phyloP scores from a whole-genome alignment of 768 basidiomycete genomes.

The Gyrodon lividus region DNA sequence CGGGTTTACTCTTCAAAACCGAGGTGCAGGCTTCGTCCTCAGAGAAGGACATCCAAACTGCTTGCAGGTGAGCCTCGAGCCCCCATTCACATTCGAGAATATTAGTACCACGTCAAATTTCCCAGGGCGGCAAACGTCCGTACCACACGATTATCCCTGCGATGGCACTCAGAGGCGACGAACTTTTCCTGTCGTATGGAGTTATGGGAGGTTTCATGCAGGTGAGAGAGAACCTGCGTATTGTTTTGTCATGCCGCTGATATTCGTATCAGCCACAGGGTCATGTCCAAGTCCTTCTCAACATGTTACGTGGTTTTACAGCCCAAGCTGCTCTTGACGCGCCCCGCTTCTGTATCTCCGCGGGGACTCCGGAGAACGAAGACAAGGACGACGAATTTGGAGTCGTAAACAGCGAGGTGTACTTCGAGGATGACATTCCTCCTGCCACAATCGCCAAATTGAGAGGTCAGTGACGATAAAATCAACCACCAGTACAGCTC shows the following conservation, averaged over 20 bases:
- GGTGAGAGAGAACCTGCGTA: conserved; percentile 33
- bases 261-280: conserved; percentile 73
- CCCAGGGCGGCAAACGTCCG: conserved; percentile 76
- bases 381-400: conserved; percentile 50
- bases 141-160: conserved; percentile 97
- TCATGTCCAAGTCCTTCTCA: conserved; percentile 91
- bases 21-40: conserved; percentile 83
- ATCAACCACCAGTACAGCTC: not conserved
- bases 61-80: conserved; percentile 51
- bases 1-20: conserved; percentile 95
- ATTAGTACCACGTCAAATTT: not conserved
- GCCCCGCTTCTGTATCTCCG: conserved; percentile 94
- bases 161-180: conserved; percentile 71
- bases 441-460: conserved; percentile 62
- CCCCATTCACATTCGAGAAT: not conserved
- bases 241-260: not conserved
- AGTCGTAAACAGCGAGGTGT: conserved; percentile 75
- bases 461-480: conserved; percentile 45
- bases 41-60: conserved; percentile 82
- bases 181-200: conserved; percentile 85
- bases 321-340: conserved; percentile 91
- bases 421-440: conserved; percentile 83
- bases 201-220: conserved; percentile 95
- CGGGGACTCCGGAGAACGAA: conserved; percentile 66
- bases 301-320: conserved; percentile 83